Evolutionary conservation across 1,284 basidiomycete species (phyloP), one percentile per base, ranked within the genome.

Genomic region (Tremellales sp.): DNA sequence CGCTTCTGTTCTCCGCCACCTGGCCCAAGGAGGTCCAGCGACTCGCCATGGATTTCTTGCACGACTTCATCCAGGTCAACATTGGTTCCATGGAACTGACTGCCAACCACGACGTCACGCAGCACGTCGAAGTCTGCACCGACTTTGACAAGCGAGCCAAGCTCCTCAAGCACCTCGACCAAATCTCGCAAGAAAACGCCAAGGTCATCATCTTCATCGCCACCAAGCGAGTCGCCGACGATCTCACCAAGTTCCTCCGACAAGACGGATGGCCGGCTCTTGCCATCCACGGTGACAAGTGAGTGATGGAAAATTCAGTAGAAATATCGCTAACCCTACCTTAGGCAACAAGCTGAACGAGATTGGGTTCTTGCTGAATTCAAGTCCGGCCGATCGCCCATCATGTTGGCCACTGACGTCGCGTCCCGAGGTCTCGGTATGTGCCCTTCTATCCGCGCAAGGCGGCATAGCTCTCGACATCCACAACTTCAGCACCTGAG

Each of bases 21-120:
- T 99, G 94, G 94, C 94, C 94, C 27, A 97, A 97, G 76, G 94
- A 99, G 65, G 95, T 99, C 4, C 94, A 99, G 77, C 89, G 92
- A 63, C 81, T 99, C 54, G 94, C 94, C 32, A 85, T 83, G 84
- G 95, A 97, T 74, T 99, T 97, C 79, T 76, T 97, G 64, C 81
- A 83, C 62, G 90, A 98, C 75, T 90, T 87, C 76, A 94, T 97
- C 58, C 95, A 98, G 78, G 89, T 94, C 72, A 98, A 97, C 79
- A 94, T 99, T 55, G 94, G 95, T 47, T 97, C 94, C 12, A 90
- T 93, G 83, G 95, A 98, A 63, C 81, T 98, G 47, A 92, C 93
- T 13, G 95, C 94, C 60, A 98, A 98, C 75, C 90, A 95, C 80
- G 97, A 94, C 72, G 97, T 99, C 61, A 82, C 84, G 56, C 94